phyloP scores from a whole-genome alignment of 495 filamentous ascomycete species.

The Daldinia loculata region DNA sequence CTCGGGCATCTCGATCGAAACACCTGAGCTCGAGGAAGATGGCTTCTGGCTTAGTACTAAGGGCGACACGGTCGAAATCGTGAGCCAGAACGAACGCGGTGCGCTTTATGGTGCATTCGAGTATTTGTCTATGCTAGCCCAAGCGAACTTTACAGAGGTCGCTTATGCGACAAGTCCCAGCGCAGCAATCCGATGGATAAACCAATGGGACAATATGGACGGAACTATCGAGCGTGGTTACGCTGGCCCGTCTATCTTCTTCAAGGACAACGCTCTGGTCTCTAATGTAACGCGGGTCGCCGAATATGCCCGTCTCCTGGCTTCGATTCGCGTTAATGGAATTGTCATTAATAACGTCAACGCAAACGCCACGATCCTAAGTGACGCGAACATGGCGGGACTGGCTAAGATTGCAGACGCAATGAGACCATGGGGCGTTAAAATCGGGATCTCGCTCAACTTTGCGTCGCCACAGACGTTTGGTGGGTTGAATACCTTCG shows the following conservation, averaged over 20 bases:
- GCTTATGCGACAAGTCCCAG: constrained; percentile 64
- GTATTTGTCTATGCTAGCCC: constrained; percentile 69
- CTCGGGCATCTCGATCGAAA: constrained; percentile 45
- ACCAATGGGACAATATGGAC: constrained; percentile 79
- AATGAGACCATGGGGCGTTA: constrained; percentile 73
- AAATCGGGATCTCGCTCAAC: constrained; percentile 71
- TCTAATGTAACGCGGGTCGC: constrained; percentile 65
- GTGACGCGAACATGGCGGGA: constrained; percentile 64
- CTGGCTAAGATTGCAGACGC: constrained; percentile 69
- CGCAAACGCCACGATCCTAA: constrained; percentile 67
- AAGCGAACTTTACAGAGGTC: constrained; percentile 66
- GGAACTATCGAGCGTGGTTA: constrained; percentile 76
- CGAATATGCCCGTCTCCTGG: constrained; percentile 72
- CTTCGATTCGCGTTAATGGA: constrained; percentile 73
- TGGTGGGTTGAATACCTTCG: constrained; percentile 67
- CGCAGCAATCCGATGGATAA: constrained; percentile 73
- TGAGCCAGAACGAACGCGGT: constrained; percentile 73
- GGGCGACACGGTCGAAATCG: constrained; percentile 60
- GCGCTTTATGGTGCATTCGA: constrained; percentile 75
- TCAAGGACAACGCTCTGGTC: constrained; percentile 61
- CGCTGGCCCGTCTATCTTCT: constrained; percentile 75
- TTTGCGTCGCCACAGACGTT: constrained; percentile 70
- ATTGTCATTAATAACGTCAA: constrained; percentile 79
- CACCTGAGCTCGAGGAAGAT: constrained; percentile 64
- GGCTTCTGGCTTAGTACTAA: constrained; percentile 68